Evolutionary conservation across 352 stramenopile species (phyloP), one percentile per base, ranked within the genome.

Genomic region (Phytophthora idaei): DNA sequence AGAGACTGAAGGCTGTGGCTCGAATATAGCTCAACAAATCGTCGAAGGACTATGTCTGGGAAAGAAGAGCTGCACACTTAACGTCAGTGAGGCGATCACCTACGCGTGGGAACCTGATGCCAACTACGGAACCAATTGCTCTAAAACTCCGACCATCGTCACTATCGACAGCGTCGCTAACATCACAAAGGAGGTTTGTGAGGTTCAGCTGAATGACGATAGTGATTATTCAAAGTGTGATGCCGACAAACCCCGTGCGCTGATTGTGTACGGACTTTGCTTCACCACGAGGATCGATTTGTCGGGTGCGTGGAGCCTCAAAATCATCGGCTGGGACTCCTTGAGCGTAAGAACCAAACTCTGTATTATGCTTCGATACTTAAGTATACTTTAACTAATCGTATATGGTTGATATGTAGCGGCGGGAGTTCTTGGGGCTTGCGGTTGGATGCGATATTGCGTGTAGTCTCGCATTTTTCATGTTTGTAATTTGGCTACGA

Each of bases 251-350:
- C 34, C 57, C 25, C 80, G 78, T 27, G 85, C 83, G 1, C 67
- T 93, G 10, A 88, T 95, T 47, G 83, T 90, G 7, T 89, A 84
- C 39, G 87, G 82, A 7, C 74, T 80, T 1, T 95, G 87, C 59
- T 92, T 92, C 57, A 90, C 85, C 25, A 92, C 87, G 4, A 80
- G 80, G n/a, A 84, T 95, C 61, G 80, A 89, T 50, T 64, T 95
- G 36, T 89, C 84, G 1, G 76, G 76, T 47, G 78, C 84, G 25
- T 91, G 85, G 83, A 90, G 72, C 32, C 69, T 93, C 25, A 85
- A 87, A 58, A 90, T 92, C 52, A 83, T 93, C 51, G 87, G 87
- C 37, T 92, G 86, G 83, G 77, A 93, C 56, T 86, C 81, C 9
- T 87, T 95, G 61, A 95, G 77, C 17, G 87, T 90, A 67, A 46